Evolutionary conservation across 306 rosid species (phyloP), one percentile per base, ranked within the genome.

Genomic region (Castanospermum australe): DNA sequence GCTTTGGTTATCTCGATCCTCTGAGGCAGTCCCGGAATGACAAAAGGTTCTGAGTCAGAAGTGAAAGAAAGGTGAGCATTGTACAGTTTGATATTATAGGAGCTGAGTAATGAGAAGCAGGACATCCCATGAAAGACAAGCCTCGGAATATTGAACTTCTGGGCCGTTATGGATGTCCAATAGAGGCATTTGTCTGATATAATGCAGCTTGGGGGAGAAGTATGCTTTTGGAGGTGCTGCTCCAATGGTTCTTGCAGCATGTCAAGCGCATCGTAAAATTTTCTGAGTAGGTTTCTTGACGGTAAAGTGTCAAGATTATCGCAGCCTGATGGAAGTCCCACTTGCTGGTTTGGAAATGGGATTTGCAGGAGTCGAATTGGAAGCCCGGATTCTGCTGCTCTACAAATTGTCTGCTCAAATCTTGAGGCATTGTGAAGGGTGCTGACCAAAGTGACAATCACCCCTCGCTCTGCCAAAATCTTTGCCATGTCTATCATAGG

Each of bases 401-500:
- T 85, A 67, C 13, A 3, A 33, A 94, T 80, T 20, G 77, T 52
- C 6, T 81, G 12, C 4, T 87, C 76, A 64, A 90, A 90, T 17
- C 97, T 81, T 15, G 85, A 78, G 28, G 97, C 95, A 61, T 94
- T 94, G 60, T 55, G 71, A 18, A 94, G 92, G 25, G 98, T 94
- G 20, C 85, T 89, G 24, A 94, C 80, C 22, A 94, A 17, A n/a
- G 89, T 94, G 1, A 94, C 97, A 5, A 67, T 25, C 42, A 87
- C 90, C 0, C 87, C 88, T 51, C 81, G 84, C 44, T 85, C 64
- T 1, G 91, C 89, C 3, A 94, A 80, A 48, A 94, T 79, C 59
- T 76, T 85, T 32, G 96, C 94, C 79, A 94, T 88, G 88, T 92
- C 98, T n/a, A 90, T 81, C 96, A 94, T 85, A 20, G 98, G 98